These are phyloP conservation scores for Pyrrhoderma noxium DNA, from an alignment of 1,284 basidiomycete species.

Conservation along the genomic window DNA sequence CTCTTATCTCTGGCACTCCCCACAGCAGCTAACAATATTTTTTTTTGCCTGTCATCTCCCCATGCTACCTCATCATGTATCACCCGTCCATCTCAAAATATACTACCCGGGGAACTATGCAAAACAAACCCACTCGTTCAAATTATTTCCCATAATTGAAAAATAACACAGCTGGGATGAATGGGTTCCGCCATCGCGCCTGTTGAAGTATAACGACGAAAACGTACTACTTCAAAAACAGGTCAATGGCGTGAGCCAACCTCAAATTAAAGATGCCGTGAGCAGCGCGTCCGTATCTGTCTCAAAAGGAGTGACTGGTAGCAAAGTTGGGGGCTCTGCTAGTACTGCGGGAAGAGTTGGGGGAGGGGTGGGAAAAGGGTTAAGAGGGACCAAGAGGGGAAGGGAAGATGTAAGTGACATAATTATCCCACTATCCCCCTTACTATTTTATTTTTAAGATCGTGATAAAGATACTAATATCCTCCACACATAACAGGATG, in stretches of 20 bases:
- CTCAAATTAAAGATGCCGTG: constrained; percentile 31
- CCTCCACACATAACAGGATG: too few species aligned
- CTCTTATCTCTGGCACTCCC: neutral
- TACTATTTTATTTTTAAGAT: neutral
- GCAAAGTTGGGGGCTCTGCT: neutral
- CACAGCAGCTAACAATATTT: neutral
- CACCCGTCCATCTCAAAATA: neutral
- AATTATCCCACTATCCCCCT: constrained; percentile 2
- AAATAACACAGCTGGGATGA: constrained; percentile 94
- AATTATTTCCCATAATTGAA: too few species aligned
- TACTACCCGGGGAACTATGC: neutral
- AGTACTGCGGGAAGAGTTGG: constrained; percentile 32
- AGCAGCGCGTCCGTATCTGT: constrained; percentile 30
- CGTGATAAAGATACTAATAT: too few species aligned
- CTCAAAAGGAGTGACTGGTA: constrained; percentile 25
- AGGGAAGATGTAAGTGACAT: constrained; percentile 49
- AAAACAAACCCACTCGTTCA: neutral
- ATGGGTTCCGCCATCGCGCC: constrained; percentile 82
- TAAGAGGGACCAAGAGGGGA: constrained; percentile 52
- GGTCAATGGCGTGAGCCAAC: constrained; percentile 35
- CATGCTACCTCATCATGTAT: neutral
- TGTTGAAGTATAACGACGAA: constrained; percentile 83
- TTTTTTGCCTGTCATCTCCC: neutral
- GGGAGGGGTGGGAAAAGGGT: constrained; percentile 45
- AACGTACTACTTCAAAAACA: constrained; percentile 78